phyloP scores from a whole-genome alignment of 2,329 filamentous ascomycete genomes.

The Akanthomyces muscarius region DNA sequence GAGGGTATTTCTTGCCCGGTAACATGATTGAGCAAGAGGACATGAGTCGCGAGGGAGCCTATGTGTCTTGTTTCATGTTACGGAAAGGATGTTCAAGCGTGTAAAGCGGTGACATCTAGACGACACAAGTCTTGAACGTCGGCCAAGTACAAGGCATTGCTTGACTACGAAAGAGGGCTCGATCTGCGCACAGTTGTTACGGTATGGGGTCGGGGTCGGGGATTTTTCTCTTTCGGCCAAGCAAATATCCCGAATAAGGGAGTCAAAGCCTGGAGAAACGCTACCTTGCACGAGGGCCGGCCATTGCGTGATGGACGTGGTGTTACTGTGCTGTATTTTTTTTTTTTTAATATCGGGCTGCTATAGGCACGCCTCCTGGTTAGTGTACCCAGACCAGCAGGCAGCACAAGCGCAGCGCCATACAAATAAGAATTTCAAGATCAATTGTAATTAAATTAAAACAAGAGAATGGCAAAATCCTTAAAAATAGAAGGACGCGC shows the following conservation, averaged over 20 bases:
- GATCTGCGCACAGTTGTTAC: neutral
- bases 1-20: neutral
- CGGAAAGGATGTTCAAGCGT: neutral
- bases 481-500: neutral
- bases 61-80: neutral
- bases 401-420: neutral
- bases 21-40: neutral
- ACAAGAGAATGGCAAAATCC: neutral
- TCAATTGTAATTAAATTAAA: neutral
- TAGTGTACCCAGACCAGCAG: conserved; percentile 4
- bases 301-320: neutral
- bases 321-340: too few relatives aligned
- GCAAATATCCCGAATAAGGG: neutral
- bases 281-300: neutral
- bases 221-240: neutral
- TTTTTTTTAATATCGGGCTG: neutral
- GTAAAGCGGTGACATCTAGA: neutral
- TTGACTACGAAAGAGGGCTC: neutral
- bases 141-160: neutral
- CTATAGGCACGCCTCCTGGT: conserved; percentile 4
- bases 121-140: neutral
- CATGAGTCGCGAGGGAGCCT: neutral
- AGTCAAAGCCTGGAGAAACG: neutral
- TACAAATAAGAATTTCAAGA: neutral
- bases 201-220: neutral